Base-by-base conservation (phyloP, 306 rosid genomes). In the Fragaria iinumae region DNA sequence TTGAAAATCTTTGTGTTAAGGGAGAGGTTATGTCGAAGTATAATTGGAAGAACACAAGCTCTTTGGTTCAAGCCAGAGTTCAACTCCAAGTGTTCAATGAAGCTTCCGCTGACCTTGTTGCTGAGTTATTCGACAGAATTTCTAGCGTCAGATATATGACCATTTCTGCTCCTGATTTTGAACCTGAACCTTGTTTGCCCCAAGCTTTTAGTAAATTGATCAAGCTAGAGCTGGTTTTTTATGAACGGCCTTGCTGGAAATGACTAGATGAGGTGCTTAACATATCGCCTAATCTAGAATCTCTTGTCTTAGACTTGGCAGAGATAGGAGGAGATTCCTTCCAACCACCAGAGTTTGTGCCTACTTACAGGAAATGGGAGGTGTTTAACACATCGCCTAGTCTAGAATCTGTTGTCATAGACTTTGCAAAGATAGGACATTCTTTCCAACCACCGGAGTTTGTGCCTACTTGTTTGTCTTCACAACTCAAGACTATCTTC, bases 381-480 rank as follows among this genome's bases (percentile, higher is more conserved):
- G 34, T 29, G 34, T 29, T 29, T 29, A 29, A 29, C 34, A 29
- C 34, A 29, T 29, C 34, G 34, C 34, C 34, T 29, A 29, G 34
- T 29, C 67, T 62, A 32, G 67, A 62, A 32, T 62, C 18, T 62
- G 41, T 62, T 11, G 41, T 62, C 39, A 1, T 62, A 62, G 18
- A 32, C 18, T 29, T 62, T 13, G 39, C 8, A 60, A 12, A 29
- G 10, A 1, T 13, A 27, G 38, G 20, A 60, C 0, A 29, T 29
- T 27, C 18, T 20, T 62, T 29, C 38, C 20, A 62, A 36, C 49
- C 66, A 13, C 76, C 52, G 2, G 66, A 55, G n/a, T 36, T 6
- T 13, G 66, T 72, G 52, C 38, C 66, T 36, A 12, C 8, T 55
- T 53, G 66, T 72, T 53, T 72, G 76, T 53, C 41, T 6, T 43